These are phyloP conservation scores for Colletotrichum sp. DNA, from an alignment of 2,329 filamentous ascomycete species.

Conservation along the genomic window DNA sequence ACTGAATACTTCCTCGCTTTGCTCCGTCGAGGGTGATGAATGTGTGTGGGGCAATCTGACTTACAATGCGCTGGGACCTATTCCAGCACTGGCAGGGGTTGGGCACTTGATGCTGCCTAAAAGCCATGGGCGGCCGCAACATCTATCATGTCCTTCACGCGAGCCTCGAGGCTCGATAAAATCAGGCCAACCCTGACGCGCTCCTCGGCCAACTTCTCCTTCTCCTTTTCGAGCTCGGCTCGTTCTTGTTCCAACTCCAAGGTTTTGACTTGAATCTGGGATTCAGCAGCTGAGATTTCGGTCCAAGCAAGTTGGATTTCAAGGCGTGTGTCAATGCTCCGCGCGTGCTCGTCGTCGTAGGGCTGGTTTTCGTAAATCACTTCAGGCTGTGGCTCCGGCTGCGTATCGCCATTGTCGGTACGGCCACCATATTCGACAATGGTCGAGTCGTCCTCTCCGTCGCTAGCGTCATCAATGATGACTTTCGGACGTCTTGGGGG, in stretches of 20 bases:
- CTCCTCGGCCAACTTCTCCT: neutral
- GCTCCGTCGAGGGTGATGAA: neutral
- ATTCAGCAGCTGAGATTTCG: neutral
- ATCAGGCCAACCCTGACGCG: neutral
- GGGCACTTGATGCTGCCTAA: neutral
- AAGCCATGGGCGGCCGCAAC: neutral
- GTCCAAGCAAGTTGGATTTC: neutral
- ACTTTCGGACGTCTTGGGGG: neutral
- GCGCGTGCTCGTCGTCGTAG: neutral
- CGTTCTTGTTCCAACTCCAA: neutral
- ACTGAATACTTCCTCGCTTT: neutral
- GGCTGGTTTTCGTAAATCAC: neutral
- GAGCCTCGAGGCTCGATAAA: neutral
- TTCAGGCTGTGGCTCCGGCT: neutral
- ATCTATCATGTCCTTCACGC: neutral
- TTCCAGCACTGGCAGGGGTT: neutral
- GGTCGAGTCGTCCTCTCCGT: neutral
- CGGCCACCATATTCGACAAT: neutral
- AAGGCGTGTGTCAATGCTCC: neutral
- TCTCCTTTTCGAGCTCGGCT: neutral
- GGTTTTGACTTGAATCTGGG: neutral
- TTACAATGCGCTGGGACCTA: neutral
- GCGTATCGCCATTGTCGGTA: too few species aligned
- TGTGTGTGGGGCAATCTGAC: neutral
- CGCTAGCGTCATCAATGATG: neutral